Evolutionary conservation across 805 yeast genomes (phyloP), one percentile per base, ranked within the genome.

Genomic region (Schizosaccharomyces lindneri): DNA sequence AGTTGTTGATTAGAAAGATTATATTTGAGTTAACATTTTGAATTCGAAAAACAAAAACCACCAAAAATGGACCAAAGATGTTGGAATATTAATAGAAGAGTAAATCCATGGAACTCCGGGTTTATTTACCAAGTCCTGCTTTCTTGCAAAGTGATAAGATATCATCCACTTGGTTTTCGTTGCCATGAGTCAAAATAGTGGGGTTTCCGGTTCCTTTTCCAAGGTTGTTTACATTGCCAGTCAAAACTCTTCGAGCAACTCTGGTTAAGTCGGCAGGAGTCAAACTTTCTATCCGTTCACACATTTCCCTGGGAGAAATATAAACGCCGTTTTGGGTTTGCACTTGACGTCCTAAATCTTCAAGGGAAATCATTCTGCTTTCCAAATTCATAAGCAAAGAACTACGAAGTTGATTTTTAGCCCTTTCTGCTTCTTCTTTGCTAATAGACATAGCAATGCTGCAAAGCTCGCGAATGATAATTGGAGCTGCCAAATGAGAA

Each of bases 311-410:
- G 7, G 87, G 83, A 15, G 85, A 81, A 7, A 89, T 79, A 65
- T 85, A 80, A 65, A 78, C 79, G 55, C 87, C 87, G 15, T 55
- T 55, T 69, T 85, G 87, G 59, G 86, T 80, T 71, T 86, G 95
- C 31, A 93, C 81, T 71, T 93, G 98, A 71, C 97, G 81, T 15
- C 97, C 97, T 73, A 89, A 76, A 68, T 93, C 98, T 72, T 93
- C 98, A 62, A 93, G 75, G 68, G 87, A 89, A n/a, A 94, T 94
- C 76, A 90, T 78, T 70, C 85, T 87, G 65, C 93, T 83, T 71
- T 93, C 98, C 59, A 89, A 77, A 68, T 89, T 90, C 95, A 90
- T 90, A 70, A 90, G 76, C 63, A 93, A 74, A 6, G 95, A 84
- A 3, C 93, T 82, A 55, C 86, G 81, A 64, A 93, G 78, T 74